Conservation (phyloP, 495 filamentous ascomycete species). For the Podospora pseudoanserina region DNA sequence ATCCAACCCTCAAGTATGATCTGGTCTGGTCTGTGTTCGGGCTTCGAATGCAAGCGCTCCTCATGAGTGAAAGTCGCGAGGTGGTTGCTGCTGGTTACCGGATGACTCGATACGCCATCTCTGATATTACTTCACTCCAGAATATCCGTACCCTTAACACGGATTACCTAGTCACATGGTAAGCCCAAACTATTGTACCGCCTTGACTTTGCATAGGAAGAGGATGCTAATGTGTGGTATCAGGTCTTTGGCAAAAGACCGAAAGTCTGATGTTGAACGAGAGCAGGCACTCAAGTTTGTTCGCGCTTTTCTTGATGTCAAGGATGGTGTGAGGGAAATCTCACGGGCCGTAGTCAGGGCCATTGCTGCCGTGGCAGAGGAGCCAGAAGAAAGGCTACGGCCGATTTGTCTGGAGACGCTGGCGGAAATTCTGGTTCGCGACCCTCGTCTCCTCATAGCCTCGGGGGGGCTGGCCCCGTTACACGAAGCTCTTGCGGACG, state of each 20-base stretch:
- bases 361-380: constrained; percentile 85
- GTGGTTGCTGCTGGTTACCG: constrained; percentile 93
- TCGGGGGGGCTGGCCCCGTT: constrained; percentile 79
- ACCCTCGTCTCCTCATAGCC: constrained; percentile 71
- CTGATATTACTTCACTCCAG: constrained; percentile 81
- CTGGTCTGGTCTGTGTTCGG: constrained; percentile 94
- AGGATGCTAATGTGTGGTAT: constrained; percentile 3
- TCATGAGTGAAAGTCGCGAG: constrained; percentile 90
- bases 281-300: constrained; percentile 98
- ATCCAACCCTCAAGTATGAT: constrained; percentile 93
- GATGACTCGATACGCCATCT: constrained; percentile 89
- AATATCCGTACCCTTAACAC: constrained; percentile 84
- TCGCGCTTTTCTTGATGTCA: constrained; percentile 90
- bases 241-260: constrained; percentile 85
- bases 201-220: not conserved
- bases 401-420: constrained; percentile 90
- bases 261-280: constrained; percentile 90
- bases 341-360: constrained; percentile 81
- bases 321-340: constrained; percentile 84
- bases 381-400: constrained; percentile 78
- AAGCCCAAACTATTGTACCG: constrained; percentile 21
- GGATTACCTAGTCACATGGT: constrained; percentile 83
- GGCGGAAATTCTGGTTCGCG: constrained; percentile 82
- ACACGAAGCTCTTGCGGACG: constrained; percentile 82
- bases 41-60: constrained; percentile 86